Base-by-base conservation (phyloP, 495 filamentous ascomycete genomes). In the Penicillium flavigenum region DNA sequence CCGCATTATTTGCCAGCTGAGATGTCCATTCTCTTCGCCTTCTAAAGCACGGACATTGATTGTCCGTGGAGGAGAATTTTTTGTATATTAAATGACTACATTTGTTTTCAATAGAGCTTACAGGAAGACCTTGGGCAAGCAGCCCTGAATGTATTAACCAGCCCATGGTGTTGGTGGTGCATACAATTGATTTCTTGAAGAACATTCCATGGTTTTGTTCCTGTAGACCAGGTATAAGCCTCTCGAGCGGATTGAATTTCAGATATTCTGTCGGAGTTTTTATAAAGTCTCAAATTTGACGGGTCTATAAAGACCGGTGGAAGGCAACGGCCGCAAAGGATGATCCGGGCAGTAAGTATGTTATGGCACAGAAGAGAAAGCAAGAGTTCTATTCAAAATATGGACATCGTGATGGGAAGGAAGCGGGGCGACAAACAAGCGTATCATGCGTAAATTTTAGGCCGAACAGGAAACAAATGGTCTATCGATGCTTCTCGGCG, bases 401-500 rank as follows among this genome's bases (percentile, higher is more conserved):
- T 39, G 17, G 54, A 47, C 34, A 51, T 51, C 46, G 19, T 38
- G 4, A 58, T 42, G 20, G 36, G 43, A 53, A 31, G 44, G 29
- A 47, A 43, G 26, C 16, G 43, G 26, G 17, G 24, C 19, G 47
- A 54, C 24, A 51, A 60, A 36, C 34, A 47, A 43, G 44, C 59
- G 48, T 67, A 63, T 60, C 43, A 47, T 58, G 32, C 48, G 44
- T 61, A 8, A 60, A 47, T 47, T 51, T 58, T 36, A 47, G 53
- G 53, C 57, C 56, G 42, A 59, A 49, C 11, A 45, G 22, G 22
- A 60, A 39, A 43, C 29, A 49, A 59, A 47, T 49, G 27, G 45
- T 64, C 58, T 71, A 71, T 11, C 66, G 67, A 49, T 68, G 67
- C 63, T 69, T 76, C 19, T 76, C 75, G 42, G 68, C 50, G 49